These are phyloP conservation scores for Trichoderma cornu-damae DNA, from an alignment of 2,329 filamentous ascomycete genomes.

Conservation along the genomic window DNA sequence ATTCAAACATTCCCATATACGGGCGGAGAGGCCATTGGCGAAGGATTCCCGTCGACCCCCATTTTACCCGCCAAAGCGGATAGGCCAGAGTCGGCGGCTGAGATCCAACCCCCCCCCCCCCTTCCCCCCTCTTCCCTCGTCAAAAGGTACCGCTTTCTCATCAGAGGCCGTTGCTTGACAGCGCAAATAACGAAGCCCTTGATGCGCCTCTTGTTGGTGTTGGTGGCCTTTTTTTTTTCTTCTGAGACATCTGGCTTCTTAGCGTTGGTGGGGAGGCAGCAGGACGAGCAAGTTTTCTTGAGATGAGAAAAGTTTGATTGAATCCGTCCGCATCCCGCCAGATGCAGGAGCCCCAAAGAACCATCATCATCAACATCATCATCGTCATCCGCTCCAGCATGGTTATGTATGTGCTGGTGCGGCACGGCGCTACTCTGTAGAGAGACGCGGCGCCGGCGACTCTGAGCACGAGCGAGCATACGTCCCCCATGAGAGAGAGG, in stretches of 20 bases:
- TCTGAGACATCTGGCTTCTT: background rate
- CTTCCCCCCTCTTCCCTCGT: too few species aligned
- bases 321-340: background rate
- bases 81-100: conserved; percentile 8
- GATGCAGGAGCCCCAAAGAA: background rate
- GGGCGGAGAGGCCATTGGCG: too few species aligned
- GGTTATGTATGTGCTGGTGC: too few species aligned
- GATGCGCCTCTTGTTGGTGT: too few species aligned
- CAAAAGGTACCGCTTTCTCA: background rate
- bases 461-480: too few species aligned
- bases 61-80: conserved; percentile 9
- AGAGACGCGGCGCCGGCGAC: background rate
- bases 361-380: background rate
- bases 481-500: too few species aligned
- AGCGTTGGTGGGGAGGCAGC: conserved; percentile 3
- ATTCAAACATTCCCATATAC: too few species aligned
- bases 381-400: background rate
- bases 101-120: too few species aligned
- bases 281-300: background rate
- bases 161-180: background rate
- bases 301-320: background rate
- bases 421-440: background rate
- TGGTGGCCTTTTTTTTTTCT: too few species aligned
- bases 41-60: background rate
- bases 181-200: conserved; percentile 1